These are phyloP conservation scores for Geotrichum aggregatum DNA, from an alignment of 1,139 yeast species.

Conservation along the genomic window DNA sequence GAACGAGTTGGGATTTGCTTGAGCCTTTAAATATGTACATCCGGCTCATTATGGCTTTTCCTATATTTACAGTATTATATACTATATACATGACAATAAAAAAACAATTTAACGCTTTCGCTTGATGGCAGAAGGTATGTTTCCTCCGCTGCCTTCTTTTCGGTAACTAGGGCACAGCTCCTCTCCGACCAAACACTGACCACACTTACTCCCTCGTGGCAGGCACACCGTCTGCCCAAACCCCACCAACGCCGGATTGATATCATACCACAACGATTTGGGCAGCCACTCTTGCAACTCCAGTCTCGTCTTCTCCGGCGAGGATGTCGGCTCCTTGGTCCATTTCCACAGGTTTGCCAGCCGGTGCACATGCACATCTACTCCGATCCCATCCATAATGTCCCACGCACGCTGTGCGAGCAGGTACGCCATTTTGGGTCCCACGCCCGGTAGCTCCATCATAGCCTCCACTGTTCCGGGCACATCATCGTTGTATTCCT, in stretches of 20 bases:
- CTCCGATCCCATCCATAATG: conserved; percentile 75
- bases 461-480: conserved; percentile 59
- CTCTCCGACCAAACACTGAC: conserved; percentile 57
- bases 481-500: conserved; percentile 58
- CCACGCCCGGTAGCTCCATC: conserved; percentile 79
- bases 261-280: conserved; percentile 66
- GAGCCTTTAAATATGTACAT: too few relatives aligned
- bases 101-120: not conserved
- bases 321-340: conserved; percentile 45
- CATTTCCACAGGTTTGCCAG: conserved; percentile 79
- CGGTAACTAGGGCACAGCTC: conserved; percentile 50
- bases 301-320: conserved; percentile 70
- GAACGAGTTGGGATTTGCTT: too few relatives aligned
- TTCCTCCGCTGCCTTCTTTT: conserved; percentile 1
- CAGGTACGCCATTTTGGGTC: conserved; percentile 90
- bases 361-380: conserved; percentile 87
- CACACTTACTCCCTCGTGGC: conserved; percentile 69
- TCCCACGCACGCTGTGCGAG: conserved; percentile 80
- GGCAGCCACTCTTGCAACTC: conserved; percentile 76
- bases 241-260: conserved; percentile 84
- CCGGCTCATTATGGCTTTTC: too few relatives aligned
- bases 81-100: not conserved
- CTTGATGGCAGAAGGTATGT: not conserved
- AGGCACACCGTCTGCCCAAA: conserved; percentile 88
- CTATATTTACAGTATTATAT: too few relatives aligned